phyloP scores from a whole-genome alignment of 306 rosid species.

The Prunus mongolica region DNA sequence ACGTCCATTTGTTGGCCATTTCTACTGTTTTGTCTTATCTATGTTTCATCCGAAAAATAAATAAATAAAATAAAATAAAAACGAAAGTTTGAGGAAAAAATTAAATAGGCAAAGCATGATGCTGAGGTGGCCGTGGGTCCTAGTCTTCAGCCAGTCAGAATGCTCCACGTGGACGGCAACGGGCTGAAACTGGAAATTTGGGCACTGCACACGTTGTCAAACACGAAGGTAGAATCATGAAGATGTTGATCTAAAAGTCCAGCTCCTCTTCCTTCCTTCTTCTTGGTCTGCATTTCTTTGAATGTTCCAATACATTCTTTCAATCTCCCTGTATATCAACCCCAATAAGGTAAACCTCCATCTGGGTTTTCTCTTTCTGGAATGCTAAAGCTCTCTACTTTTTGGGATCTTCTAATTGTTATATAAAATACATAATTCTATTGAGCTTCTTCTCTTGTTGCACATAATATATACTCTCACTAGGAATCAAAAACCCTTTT shows the following conservation, averaged over 20 bases:
- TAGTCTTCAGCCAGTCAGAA: not conserved
- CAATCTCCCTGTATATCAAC: not conserved
- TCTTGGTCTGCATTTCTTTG: not conserved
- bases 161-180: not conserved
- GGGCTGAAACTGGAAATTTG: not conserved
- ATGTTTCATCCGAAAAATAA: too few species aligned
- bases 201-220: not conserved
- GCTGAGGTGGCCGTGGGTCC: not conserved
- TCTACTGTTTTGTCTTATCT: too few species aligned
- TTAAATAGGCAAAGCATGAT: not conserved
- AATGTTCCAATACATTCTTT: not conserved
- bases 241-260: not conserved
- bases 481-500: not conserved
- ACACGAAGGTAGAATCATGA: not conserved
- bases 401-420: not conserved
- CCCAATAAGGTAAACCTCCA: constrained; percentile 3
- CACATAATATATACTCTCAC: not conserved
- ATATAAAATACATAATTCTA: not conserved
- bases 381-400: not conserved
- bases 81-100: too few species aligned
- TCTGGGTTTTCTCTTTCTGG: not conserved
- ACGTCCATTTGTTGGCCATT: too few species aligned
- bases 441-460: not conserved
- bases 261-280: not conserved
- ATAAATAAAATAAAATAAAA: too few species aligned